These are phyloP conservation scores for Zanthoxylum bungeanum DNA, from an alignment of 345 rosid species.

Conservation along the genomic window DNA sequence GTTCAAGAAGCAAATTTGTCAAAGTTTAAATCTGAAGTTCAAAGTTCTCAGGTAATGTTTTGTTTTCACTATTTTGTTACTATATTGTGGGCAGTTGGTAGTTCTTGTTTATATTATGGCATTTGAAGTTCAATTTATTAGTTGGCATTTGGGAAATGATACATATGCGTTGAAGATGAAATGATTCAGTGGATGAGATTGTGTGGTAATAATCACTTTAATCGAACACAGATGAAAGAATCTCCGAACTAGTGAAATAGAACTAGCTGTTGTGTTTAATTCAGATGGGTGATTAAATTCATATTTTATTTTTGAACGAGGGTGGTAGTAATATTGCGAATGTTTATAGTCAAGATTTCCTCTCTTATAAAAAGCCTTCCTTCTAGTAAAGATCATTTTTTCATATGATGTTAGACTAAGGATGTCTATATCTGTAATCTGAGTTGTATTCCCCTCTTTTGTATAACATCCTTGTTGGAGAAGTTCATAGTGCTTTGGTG, in stretches of 20 bases:
- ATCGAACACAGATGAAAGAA: neutral
- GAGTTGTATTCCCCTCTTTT: too few relatives aligned
- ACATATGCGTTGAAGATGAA: neutral
- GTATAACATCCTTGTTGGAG: too few relatives aligned
- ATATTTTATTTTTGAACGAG: too few relatives aligned
- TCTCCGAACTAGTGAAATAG: neutral
- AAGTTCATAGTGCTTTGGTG: neutral
- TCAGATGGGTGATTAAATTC: too few relatives aligned
- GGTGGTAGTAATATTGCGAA: neutral
- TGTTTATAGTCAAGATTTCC: neutral
- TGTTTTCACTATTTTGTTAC: neutral
- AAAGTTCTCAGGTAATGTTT: slow-evolving; percentile 69
- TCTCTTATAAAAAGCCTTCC: neutral
- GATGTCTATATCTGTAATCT: neutral
- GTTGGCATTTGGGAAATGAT: neutral
- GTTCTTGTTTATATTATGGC: neutral
- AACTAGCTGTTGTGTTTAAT: neutral
- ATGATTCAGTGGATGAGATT: neutral
- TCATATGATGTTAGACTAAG: neutral
- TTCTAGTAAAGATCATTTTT: neutral
- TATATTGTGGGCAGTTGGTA: neutral
- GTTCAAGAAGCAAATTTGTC: slow-evolving; percentile 75
- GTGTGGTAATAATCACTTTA: neutral
- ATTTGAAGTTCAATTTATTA: neutral
- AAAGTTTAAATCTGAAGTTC: slow-evolving; percentile 79